Base-by-base conservation (phyloP, 2,329 filamentous ascomycete species). In the Beauveria brongniartii region DNA sequence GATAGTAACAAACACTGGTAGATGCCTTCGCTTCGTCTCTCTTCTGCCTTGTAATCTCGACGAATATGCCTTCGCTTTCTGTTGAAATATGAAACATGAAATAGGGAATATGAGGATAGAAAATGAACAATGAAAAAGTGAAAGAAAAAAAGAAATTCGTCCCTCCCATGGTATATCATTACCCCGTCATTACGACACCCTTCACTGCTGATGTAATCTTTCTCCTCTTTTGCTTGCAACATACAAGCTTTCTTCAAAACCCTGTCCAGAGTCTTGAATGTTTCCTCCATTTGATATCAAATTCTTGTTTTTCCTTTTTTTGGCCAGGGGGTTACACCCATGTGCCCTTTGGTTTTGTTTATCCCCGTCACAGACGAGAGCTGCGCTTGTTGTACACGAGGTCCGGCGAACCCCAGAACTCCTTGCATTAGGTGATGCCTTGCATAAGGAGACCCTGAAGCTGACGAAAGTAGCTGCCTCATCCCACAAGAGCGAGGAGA, bases 141-240 rank as follows among this genome's bases (percentile, higher is more conserved):
- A 14, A 43, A 41, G 24, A 44, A 50, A 37, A 24, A 18, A 12
- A 34, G 9, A 48, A 48, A 10, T 48, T 30, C 43, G 44, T 28
- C 40, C 50, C 50, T 47, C 48, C 61, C 61, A 62, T 62, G 61
- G 61, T 62, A 62, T 62, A 59, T 62, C 41, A 59, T 62, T 62
- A 57, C 54, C 37, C 55, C 55, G 55, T 59, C 61, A 62, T 62
- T 62, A 62, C 48, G 18, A 51, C 46, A 41, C 24, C 47, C 12
- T 43, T 26, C 37, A 28, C 24, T 34, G 14, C 20, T 50, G 24
- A 51, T 52, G 18, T 34, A 40, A 5, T 43, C n/a, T 41, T 24
- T 41, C 30, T 28, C 51, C 37, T 30, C 54, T 51, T 16, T 52
- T 20, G 46, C 37, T 43, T 40, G 34, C 34, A 34, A 41, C 14